phyloP scores from a whole-genome alignment of 495 filamentous ascomycete genomes.

The Penicillium parvum region DNA sequence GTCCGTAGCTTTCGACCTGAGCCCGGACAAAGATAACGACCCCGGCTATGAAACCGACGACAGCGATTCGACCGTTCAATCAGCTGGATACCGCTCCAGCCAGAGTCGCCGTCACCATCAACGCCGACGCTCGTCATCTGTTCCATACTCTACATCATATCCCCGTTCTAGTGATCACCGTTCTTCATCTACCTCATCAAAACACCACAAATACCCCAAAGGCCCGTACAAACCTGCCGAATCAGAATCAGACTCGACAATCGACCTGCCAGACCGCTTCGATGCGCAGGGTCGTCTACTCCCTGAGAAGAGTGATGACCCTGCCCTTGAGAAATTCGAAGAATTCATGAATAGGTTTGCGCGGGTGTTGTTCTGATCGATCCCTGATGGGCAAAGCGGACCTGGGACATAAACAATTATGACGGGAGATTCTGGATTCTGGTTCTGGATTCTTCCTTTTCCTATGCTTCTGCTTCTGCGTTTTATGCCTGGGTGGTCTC shows the following conservation, averaged over 20 bases:
- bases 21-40: constrained; percentile 14
- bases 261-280: constrained; percentile 62
- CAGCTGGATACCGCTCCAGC: constrained; percentile 10
- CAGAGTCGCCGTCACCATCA: constrained; percentile 18
- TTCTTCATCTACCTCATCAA: constrained; percentile 2
- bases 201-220: constrained; percentile 6
- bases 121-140: constrained; percentile 28
- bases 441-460: neutral
- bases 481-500: no score
- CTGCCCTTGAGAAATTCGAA: constrained; percentile 34
- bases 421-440: no score
- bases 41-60: constrained; percentile 44
- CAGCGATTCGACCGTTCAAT: constrained; percentile 35
- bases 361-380: constrained; percentile 20
- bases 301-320: constrained; percentile 30
- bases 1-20: constrained; percentile 37
- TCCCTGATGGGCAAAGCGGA: neutral
- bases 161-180: neutral
- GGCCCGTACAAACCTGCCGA: constrained; percentile 10
- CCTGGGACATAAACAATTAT: no score
- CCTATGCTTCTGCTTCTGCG: neutral
- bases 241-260: constrained; percentile 43
- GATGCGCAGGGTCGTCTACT: constrained; percentile 55
- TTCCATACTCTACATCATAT: constrained; percentile 14
- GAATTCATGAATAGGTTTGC: constrained; percentile 33